phyloP scores from a whole-genome alignment of 495 filamentous ascomycete species.

The Cercophora sp. region DNA sequence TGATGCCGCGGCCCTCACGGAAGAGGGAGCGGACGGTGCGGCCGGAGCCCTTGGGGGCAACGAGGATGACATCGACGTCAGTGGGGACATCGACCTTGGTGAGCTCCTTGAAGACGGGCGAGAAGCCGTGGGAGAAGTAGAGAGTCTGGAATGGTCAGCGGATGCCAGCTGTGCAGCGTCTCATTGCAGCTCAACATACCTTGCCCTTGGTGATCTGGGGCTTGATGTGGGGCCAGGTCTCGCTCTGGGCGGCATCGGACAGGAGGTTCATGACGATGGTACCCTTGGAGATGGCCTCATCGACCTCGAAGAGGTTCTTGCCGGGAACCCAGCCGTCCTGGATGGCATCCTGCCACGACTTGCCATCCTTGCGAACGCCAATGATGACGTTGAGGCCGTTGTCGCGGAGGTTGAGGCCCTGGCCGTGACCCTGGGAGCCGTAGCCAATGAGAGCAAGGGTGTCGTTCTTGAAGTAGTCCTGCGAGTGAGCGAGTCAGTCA shows the following conservation, averaged over 20 bases:
- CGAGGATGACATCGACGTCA: slow-evolving; percentile 98
- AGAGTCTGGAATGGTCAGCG: slow-evolving; percentile 61
- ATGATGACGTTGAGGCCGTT: slow-evolving; percentile 98
- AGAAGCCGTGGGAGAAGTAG: slow-evolving; percentile 99
- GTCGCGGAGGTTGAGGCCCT: slow-evolving; percentile 98
- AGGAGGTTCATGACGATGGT: slow-evolving; percentile 99
- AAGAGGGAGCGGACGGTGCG: slow-evolving; percentile 97
- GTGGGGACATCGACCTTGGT: slow-evolving; percentile 96
- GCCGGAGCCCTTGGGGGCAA: slow-evolving; percentile 97
- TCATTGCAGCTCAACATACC: slow-evolving; percentile 43
- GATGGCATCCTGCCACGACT: slow-evolving; percentile 95
- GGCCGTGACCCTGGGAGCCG: slow-evolving; percentile 95
- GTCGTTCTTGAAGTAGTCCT: slow-evolving; percentile 99
- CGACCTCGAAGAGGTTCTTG: slow-evolving; percentile 96
- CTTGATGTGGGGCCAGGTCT: slow-evolving; percentile 98
- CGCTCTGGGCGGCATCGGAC: slow-evolving; percentile 92
- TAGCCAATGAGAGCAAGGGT: slow-evolving; percentile 98
- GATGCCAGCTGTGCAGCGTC: neutral
- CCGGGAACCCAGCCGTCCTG: slow-evolving; percentile 97
- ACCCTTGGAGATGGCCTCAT: slow-evolving; percentile 88
- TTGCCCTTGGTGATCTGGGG: slow-evolving; percentile 97
- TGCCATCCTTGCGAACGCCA: slow-evolving; percentile 95
- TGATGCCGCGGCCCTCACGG: slow-evolving; percentile 97
- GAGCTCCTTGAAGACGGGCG: slow-evolving; percentile 97
- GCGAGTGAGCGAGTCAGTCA: neutral